Conservation (phyloP, 176 grass and related monocot genomes). For the Carex littledalei region DNA sequence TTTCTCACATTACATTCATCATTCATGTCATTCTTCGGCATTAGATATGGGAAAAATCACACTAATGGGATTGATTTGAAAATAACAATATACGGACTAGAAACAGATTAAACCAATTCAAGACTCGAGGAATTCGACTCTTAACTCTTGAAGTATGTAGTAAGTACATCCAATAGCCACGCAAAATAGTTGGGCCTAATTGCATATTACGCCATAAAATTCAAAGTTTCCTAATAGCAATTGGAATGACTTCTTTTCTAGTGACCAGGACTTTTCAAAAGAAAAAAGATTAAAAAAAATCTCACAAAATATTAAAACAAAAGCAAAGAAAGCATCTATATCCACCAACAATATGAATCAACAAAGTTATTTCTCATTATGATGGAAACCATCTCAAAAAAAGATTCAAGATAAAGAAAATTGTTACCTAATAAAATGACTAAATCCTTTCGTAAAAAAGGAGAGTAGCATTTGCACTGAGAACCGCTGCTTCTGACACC, state of each 20-base stretch:
- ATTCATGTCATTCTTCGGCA: no score
- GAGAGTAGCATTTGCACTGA: conserved; percentile 62
- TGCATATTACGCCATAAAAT: neutral
- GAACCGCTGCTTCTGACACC: conserved; percentile 54
- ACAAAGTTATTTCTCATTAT: neutral
- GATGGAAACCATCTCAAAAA: neutral
- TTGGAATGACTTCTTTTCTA: neutral
- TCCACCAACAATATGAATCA: neutral
- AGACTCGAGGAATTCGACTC: no score
- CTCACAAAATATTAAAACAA: neutral
- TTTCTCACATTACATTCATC: no score
- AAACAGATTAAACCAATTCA: no score
- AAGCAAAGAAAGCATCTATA: neutral
- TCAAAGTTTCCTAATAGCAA: neutral
- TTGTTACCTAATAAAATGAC: neutral
- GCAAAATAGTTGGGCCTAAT: neutral
- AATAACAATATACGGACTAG: no score
- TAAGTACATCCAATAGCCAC: neutral
- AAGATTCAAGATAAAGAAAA: neutral
- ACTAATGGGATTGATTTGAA: no score
- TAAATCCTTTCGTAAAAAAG: conserved; percentile 88
- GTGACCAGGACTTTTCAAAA: neutral
- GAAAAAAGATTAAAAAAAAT: neutral
- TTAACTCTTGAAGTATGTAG: no score
- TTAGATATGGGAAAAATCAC: no score